Evolutionary conservation across 2,329 filamentous ascomycete genomes (phyloP), one percentile per base, ranked within the genome.

Genomic region (Hypoxylon sp.): DNA sequence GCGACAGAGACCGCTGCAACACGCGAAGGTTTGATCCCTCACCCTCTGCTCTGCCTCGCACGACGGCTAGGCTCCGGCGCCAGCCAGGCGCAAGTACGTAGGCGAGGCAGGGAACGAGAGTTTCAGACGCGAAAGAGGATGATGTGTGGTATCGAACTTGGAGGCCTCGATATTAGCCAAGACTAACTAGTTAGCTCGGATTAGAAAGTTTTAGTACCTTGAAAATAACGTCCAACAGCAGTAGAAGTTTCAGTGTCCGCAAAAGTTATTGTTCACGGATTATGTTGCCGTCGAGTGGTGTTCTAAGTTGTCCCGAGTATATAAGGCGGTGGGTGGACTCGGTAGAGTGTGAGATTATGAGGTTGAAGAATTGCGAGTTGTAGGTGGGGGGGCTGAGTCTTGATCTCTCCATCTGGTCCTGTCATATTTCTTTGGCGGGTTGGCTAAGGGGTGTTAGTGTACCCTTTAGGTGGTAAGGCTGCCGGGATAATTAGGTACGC

Each of bases 351-450:
- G 59, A 48, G 46, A 43, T 32, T 55, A 65, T 51, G 56, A 66
- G 52, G 53, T 52, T 41, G 37, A n/a, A 19, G 37, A 37, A 47
- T 56, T 39, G 51, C 61, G 52, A 30, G 49, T 30, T 41, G 32
- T 62, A 65, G 44, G 58, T 67, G 62, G 61, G 65, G 65, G 53
- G 60, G 61, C 55, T 64, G 54, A 67, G 65, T 24, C 20, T 66
- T 61, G 64, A 60, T 64, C 59, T 66, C 55, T 37, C 59, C 52
- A 59, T 62, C 51, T 58, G 54, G 53, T 65, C 62, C 62, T 59
- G 62, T 65, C 59, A 65, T 43, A 59, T 59, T 62, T 51, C 58
- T 52, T 59, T 48, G 62, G 24, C 46, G 48, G 47, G 53, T 41
- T 48, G 20, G 7, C n/a, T 44, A n/a, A 24, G 41, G 17, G 20